Conservation (phyloP, 768 basidiomycete species). For the Dacryopinax primogenitus region DNA sequence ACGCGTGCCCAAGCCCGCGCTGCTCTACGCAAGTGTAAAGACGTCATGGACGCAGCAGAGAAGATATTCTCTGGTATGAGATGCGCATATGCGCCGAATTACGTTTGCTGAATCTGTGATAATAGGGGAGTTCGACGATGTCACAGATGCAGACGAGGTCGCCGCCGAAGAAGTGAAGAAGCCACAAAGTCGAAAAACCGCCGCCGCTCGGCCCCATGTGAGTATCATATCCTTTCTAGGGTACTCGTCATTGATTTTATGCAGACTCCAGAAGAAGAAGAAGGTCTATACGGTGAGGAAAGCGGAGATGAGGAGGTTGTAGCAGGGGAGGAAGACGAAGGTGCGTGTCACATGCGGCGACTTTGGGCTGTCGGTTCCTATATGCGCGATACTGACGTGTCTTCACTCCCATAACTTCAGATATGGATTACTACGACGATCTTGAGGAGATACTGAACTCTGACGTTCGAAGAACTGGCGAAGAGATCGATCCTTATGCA, state of each 20-base stretch:
- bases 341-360: neutral
- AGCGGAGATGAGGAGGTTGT: constrained; percentile 28
- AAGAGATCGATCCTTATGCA: constrained; percentile 77
- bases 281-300: constrained; percentile 25
- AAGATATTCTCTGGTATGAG: constrained; percentile 45
- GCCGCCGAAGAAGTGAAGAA: constrained; percentile 39
- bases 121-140: constrained; percentile 59
- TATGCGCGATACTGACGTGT: too few relatives aligned
- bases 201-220: constrained; percentile 22
- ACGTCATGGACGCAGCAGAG: constrained; percentile 88
- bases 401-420: constrained; percentile 12
- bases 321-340: constrained; percentile 32
- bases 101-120: neutral
- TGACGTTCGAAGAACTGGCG: constrained; percentile 28
- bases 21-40: constrained; percentile 65
- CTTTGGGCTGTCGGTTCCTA: neutral
- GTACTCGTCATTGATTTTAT: constrained; percentile 29
- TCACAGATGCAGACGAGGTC: constrained; percentile 36
- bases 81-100: too few relatives aligned
- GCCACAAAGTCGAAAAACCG: constrained; percentile 9
- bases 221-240: constrained; percentile 15
- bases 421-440: constrained; percentile 48
- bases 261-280: constrained; percentile 26
- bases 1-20: constrained; percentile 67
- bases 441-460: constrained; percentile 61